Evolutionary conservation across 202 grass and related monocot genomes (phyloP), one percentile per base, ranked within the genome.

Genomic region (Sporobolus alterniflorus): DNA sequence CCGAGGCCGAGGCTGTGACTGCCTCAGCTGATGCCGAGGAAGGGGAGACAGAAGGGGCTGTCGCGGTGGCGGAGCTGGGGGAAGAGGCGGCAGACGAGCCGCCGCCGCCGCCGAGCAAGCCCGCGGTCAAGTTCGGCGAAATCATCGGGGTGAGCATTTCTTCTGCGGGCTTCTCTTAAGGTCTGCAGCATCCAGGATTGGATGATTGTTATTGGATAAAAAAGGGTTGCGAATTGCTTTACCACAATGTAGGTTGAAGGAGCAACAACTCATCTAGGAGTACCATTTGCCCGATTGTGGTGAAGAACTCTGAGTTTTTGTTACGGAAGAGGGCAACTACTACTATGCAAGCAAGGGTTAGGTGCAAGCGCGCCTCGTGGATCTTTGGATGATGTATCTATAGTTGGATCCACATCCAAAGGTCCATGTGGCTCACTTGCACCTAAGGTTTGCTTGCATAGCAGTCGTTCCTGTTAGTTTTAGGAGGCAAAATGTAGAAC

Each of bases 141-240:
- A 92, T 99, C 39, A 94, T 99, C 55, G 93, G 93, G 93, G 97
- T 96, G 86, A 94, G 67, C 9, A 77, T 84, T 65, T 60, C 30
- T 55, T 84, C 47, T 25, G 1, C 16, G 12, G 12, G 1, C 31
- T 56, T 82, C 4, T 57, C 29, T 29, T 70, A 44, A 25, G 29
- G 28, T 77, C 3, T n/a, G 39, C n/a, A 73, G 10, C 25, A 39
- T 67, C 39, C 11, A 11, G 46, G 2, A 29, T 20, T 64, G 26
- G 20, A 63, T 11, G 6, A 56, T 55, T 42, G 22, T 21, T 66
- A 33, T 11, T 74, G 20, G 17, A 48, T 50, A 51, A 82, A 65
- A 71, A 29, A 36, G 24, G 16, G 34, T 44, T 21, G 30, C 24
- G n/a, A 52, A 11, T 34, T 67, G 20, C 64, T 7, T 3, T 20